Percentiles rank a stretch among this genome's conserved stretches.
phyloP scores from a whole-genome alignment of 768 basidiomycete species.

The Tephrocybe sp. region DNA sequence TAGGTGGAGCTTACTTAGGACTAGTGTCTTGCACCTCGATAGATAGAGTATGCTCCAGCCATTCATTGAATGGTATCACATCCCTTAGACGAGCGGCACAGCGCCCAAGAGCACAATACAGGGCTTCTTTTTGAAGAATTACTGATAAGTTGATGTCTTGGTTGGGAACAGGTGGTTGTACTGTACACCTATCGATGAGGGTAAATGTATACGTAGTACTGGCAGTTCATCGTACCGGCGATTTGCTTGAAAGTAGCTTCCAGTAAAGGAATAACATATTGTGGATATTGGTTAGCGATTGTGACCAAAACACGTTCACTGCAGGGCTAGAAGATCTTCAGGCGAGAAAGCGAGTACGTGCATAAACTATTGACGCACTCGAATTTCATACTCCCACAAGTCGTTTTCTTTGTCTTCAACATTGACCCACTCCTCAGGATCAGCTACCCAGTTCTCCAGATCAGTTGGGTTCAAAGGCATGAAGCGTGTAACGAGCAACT shows the following conservation, averaged over 20 bases:
- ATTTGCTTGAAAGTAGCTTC: constrained; percentile 57
- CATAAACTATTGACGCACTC: constrained; percentile 48
- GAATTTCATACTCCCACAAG: constrained; percentile 90
- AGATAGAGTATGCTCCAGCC: constrained; percentile 62
- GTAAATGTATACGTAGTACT: neutral
- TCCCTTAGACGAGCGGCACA: constrained; percentile 65
- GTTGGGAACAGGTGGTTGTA: constrained; percentile 37
- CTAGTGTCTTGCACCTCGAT: constrained; percentile 61
- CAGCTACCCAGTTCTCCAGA: constrained; percentile 79
- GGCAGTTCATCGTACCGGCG: constrained; percentile 45
- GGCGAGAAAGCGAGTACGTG: neutral
- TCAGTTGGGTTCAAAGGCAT: constrained; percentile 83
- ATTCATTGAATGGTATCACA: constrained; percentile 65
- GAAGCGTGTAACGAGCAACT: constrained; percentile 78
- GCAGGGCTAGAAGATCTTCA: constrained; percentile 61
- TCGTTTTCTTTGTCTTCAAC: constrained; percentile 87
- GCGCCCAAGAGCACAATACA: constrained; percentile 89
- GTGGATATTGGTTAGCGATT: constrained; percentile 66
- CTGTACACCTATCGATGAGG: constrained; percentile 22
- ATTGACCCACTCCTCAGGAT: constrained; percentile 96
- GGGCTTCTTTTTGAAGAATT: constrained; percentile 78
- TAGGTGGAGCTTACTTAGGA: constrained; percentile 45
- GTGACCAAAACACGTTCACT: constrained; percentile 91
- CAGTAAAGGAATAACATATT: constrained; percentile 69
- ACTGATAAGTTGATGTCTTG: constrained; percentile 45